A percentile compares a stretch with the other conserved stretches of the same genome.
Evolutionary conservation across 2,329 filamentous ascomycete genomes (phyloP).

Genomic region (Cladosporium sp.): DNA sequence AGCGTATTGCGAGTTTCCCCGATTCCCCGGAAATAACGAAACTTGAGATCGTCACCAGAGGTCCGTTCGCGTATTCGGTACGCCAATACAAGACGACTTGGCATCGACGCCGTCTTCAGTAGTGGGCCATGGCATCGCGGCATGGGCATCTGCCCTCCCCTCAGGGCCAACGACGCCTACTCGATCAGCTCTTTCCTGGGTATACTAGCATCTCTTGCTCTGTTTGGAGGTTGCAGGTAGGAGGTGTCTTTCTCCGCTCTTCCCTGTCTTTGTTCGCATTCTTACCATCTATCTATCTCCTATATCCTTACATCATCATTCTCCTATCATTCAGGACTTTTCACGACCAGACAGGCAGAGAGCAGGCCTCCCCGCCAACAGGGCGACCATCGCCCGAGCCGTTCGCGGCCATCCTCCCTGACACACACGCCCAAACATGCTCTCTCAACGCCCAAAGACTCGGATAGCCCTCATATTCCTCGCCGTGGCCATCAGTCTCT

Average conservation of each 20-base stretch:
- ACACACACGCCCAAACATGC: background rate
- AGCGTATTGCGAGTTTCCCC: too few species aligned
- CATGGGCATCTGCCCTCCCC: conserved; percentile 4
- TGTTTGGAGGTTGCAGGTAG: conserved; percentile 2
- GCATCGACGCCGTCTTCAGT: conserved; percentile 8
- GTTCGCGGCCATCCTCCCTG: conserved; percentile 2
- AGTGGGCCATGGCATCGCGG: conserved; percentile 12
- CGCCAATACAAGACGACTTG: conserved; percentile 10
- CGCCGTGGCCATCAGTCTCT: background rate
- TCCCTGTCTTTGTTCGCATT: background rate
- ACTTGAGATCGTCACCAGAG: background rate
- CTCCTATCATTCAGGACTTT: background rate
- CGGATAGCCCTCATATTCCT: conserved; percentile 3
- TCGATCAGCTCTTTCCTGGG: background rate
- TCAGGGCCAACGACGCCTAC: conserved; percentile 2
- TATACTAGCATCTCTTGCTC: conserved; percentile 1
- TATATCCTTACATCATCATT: background rate
- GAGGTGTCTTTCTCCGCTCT: background rate
- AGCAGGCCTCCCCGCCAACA: conserved; percentile 8
- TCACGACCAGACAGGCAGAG: background rate
- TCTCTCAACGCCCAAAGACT: conserved; percentile 6
- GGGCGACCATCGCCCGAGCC: conserved; percentile 10
- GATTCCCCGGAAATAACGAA: too few species aligned
- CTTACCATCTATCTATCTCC: background rate
- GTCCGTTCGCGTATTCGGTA: conserved; percentile 8